Evolutionary conservation across 1,139 yeast genomes (phyloP).

Genomic region (Zygosaccharomyces pseudobailii): DNA sequence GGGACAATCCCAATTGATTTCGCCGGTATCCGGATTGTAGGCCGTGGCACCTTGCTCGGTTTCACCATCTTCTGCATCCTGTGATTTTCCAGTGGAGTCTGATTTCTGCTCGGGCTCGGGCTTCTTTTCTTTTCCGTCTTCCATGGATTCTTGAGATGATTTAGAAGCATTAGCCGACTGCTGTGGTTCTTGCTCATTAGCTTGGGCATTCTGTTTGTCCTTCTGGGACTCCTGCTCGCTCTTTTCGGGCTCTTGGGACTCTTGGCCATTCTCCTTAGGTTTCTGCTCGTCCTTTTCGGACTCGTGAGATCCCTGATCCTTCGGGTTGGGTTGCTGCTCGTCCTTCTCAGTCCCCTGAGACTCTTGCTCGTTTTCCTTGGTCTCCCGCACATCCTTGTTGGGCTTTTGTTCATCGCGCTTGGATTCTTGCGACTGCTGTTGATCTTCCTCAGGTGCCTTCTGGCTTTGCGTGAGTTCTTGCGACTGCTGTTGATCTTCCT

Average conservation of each 20-base stretch:
- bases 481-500: no score
- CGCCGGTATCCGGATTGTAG: constrained; percentile 95
- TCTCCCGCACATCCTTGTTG: neutral
- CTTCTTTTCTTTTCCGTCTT: neutral
- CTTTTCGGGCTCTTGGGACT: neutral
- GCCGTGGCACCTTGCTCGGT: constrained; percentile 39
- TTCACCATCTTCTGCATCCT: neutral
- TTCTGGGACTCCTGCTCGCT: neutral
- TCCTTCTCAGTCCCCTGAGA: neutral
- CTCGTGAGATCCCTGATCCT: constrained; percentile 1
- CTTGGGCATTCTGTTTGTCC: neutral
- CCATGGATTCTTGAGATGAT: neutral
- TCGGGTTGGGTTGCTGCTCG: constrained; percentile 1
- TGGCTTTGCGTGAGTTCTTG: no score
- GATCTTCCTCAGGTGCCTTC: no score
- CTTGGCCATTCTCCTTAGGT: neutral
- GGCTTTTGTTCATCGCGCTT: neutral
- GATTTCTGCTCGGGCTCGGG: neutral
- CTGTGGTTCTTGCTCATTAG: neutral
- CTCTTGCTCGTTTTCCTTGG: constrained; percentile 2
- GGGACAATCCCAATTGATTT: constrained; percentile 99
- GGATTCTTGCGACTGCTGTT: no score
- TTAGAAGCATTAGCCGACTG: neutral
- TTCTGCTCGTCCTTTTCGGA: neutral
- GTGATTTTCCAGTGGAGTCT: neutral